These are phyloP conservation scores for Sophora flavescens DNA, from an alignment of 306 rosid genomes.

Conservation along the genomic window DNA sequence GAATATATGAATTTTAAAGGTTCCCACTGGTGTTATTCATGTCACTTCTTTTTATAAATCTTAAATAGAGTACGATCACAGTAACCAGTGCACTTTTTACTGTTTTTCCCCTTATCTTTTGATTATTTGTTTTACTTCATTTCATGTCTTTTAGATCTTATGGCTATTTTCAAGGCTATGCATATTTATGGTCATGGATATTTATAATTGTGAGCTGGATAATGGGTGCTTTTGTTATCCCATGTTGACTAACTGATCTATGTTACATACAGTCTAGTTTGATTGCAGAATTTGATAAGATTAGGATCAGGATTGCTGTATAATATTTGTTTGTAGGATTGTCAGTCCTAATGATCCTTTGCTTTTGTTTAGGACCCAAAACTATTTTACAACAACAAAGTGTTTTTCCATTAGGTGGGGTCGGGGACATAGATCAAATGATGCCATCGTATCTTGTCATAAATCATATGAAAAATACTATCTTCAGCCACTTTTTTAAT, in stretches of 20 bases:
- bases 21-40: constrained; percentile 20
- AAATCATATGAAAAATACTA: not conserved
- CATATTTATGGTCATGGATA: constrained; percentile 1
- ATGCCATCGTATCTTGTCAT: not conserved
- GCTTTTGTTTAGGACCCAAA: not conserved
- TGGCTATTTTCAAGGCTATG: constrained; percentile 11
- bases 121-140: constrained; percentile 10
- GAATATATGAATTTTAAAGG: constrained; percentile 35
- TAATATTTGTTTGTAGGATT: not conserved
- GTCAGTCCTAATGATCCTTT: constrained; percentile 11
- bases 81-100: not conserved
- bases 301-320: constrained; percentile 1
- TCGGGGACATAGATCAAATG: not conserved
- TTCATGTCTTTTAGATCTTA: constrained; percentile 19
- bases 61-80: not conserved
- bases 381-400: not conserved
- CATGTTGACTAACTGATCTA: not conserved
- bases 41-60: constrained; percentile 4
- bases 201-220: constrained; percentile 22
- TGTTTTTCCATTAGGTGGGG: not conserved
- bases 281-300: constrained; percentile 9
- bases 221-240: constrained; percentile 6
- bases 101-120: not conserved
- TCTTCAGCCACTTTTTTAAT: not conserved
- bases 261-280: not conserved